These are phyloP conservation scores for Hirsutella thompsonii DNA, from an alignment of 2,329 filamentous ascomycete genomes.

Conservation along the genomic window DNA sequence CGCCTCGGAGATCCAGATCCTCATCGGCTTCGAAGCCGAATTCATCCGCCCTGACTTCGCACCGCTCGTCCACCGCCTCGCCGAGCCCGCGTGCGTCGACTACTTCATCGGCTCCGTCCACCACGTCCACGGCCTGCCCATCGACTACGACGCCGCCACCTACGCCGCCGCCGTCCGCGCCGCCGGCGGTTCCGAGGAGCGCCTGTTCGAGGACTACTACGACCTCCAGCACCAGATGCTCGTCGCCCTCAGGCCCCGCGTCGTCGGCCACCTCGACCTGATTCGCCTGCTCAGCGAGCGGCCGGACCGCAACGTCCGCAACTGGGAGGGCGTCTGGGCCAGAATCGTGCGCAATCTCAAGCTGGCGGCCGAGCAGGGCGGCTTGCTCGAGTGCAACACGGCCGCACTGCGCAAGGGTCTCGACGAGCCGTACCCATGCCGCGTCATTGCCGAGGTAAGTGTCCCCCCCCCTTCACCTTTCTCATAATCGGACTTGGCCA, in stretches of 20 bases:
- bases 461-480: not conserved
- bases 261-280: slow-evolving; percentile 92
- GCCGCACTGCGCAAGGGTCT: slow-evolving; percentile 81
- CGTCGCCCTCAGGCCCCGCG: slow-evolving; percentile 50
- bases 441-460: slow-evolving; percentile 60
- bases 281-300: slow-evolving; percentile 67
- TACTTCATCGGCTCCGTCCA: slow-evolving; percentile 91
- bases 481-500: not conserved
- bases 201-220: slow-evolving; percentile 74
- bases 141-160: slow-evolving; percentile 65
- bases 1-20: slow-evolving; percentile 55
- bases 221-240: slow-evolving; percentile 82
- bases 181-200: slow-evolving; percentile 45
- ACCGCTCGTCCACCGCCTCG: slow-evolving; percentile 46
- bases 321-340: slow-evolving; percentile 56
- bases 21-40: slow-evolving; percentile 87
- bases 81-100: slow-evolving; percentile 53
- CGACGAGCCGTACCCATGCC: slow-evolving; percentile 76
- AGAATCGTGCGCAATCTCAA: slow-evolving; percentile 62
- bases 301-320: slow-evolving; percentile 46
- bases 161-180: slow-evolving; percentile 40
- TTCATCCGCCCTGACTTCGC: slow-evolving; percentile 65
- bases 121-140: slow-evolving; percentile 75
- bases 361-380: slow-evolving; percentile 59
- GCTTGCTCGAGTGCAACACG: slow-evolving; percentile 81